Percentiles rank a stretch among this genome's conserved stretches.
These are phyloP conservation scores for Pilasporangium apinafurcum DNA, from an alignment of 352 stramenopile species.

Conservation along the genomic window DNA sequence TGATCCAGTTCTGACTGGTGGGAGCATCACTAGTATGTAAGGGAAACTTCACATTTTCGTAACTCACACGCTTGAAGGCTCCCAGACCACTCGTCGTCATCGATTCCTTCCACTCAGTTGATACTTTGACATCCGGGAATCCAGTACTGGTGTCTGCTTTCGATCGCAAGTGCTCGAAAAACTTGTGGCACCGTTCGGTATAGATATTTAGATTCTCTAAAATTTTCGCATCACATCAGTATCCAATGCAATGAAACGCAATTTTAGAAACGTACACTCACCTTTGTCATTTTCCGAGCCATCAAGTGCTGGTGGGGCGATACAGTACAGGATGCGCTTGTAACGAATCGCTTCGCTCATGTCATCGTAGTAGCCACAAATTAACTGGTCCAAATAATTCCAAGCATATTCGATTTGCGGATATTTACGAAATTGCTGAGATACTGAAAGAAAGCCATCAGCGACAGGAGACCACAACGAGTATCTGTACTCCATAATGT, in stretches of 20 bases:
- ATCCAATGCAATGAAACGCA: too few relatives aligned
- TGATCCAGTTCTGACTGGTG: conserved; percentile 80
- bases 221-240: not conserved
- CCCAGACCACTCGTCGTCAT: conserved; percentile 37
- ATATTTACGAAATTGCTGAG: conserved; percentile 83
- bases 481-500: conserved; percentile 83
- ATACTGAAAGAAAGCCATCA: conserved; percentile 52
- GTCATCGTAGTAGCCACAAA: conserved; percentile 82
- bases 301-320: conserved; percentile 46
- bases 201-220: conserved; percentile 50
- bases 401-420: conserved; percentile 75
- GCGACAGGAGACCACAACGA: conserved; percentile 68
- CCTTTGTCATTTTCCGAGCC: conserved; percentile 19
- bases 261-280: conserved; percentile 5
- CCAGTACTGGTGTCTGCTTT: conserved; percentile 46
- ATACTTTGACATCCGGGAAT: conserved; percentile 52
- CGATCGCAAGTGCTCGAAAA: conserved; percentile 56
- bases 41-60: conserved; percentile 68
- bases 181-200: conserved; percentile 59
- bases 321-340: conserved; percentile 69
- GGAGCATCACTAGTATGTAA: conserved; percentile 56
- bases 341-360: conserved; percentile 84
- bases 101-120: conserved; percentile 33
- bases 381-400: conserved; percentile 83
- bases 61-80: conserved; percentile 61